Conservation (phyloP, 805 yeast species). For the Kluyveromyces dobzhanskii region DNA sequence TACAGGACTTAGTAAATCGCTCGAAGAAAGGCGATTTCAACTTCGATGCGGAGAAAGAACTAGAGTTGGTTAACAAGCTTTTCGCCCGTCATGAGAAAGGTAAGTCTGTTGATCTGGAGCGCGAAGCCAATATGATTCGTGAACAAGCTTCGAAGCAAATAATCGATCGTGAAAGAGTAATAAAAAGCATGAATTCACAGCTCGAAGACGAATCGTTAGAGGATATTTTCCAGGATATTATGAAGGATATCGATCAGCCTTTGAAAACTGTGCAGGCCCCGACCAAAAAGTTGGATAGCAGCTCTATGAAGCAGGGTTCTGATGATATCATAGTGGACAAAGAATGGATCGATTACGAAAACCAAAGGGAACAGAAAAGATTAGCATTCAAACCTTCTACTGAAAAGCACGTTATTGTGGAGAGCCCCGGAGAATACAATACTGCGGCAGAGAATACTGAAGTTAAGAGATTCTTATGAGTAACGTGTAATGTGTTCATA, state of each 20-base stretch:
- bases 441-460: constrained; percentile 32
- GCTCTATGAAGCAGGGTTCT: neutral
- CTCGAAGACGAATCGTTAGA: constrained; percentile 21
- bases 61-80: constrained; percentile 30
- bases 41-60: constrained; percentile 36
- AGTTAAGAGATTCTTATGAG: constrained; percentile 30
- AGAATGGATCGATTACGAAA: constrained; percentile 11
- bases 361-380: constrained; percentile 20
- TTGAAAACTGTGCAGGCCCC: neutral
- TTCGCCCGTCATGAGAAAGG: constrained; percentile 19
- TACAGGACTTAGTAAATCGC: constrained; percentile 33
- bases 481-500: neutral
- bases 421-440: constrained; percentile 33
- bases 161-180: constrained; percentile 13
- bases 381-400: constrained; percentile 25
- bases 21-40: constrained; percentile 28
- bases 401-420: constrained; percentile 31
- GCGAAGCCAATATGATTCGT: constrained; percentile 10
- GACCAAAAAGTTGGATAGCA: neutral
- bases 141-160: constrained; percentile 1
- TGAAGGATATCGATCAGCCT: constrained; percentile 17
- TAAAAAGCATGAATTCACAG: constrained; percentile 19
- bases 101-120: constrained; percentile 13
- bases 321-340: constrained; percentile 18
- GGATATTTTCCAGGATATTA: constrained; percentile 23